Evolutionary conservation across 163 green algal genomes (phyloP).

Genomic region (Trebouxia gelatinosa): DNA sequence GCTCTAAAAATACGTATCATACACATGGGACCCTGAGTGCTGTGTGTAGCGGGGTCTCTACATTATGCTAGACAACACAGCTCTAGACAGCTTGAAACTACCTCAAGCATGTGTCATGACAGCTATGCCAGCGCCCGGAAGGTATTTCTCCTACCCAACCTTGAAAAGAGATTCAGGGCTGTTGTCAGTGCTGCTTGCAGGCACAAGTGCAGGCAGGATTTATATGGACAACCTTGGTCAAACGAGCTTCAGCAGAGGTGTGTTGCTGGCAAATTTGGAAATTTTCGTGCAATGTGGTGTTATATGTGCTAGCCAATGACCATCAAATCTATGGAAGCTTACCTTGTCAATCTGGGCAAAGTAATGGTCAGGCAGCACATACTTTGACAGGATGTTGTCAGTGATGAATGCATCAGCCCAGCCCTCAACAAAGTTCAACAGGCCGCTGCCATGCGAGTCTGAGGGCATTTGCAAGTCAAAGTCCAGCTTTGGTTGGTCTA

Average conservation of each 20-base stretch:
- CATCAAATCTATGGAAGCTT: background rate
- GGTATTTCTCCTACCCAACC: conserved; percentile 22
- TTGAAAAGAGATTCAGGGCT: conserved; percentile 23
- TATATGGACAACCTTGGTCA: conserved; percentile 18
- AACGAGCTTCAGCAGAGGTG: conserved; percentile 12
- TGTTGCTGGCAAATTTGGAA: conserved; percentile 18
- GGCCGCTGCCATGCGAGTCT: conserved; percentile 9
- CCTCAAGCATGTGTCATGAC: conserved; percentile 18
- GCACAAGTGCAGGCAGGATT: conserved; percentile 12
- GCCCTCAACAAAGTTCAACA: conserved; percentile 18
- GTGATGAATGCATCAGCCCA: conserved; percentile 24
- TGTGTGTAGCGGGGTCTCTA: conserved; percentile 17
- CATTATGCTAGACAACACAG: conserved; percentile 20
- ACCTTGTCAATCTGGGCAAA: conserved; percentile 18
- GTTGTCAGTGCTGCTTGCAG: conserved; percentile 22
- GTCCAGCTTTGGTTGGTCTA: conserved; percentile 28
- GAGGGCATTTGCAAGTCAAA: conserved; percentile 19
- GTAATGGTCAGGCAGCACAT: conserved; percentile 28
- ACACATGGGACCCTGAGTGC: conserved; percentile 13
- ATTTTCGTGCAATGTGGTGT: conserved; percentile 10
- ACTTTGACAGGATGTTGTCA: conserved; percentile 27
- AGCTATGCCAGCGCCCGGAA: conserved; percentile 15
- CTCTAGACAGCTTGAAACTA: conserved; percentile 14
- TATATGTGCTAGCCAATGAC: conserved; percentile 37
- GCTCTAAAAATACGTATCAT: conserved; percentile 15